Evolutionary conservation across 225 moss, liverwort and hornwort genomes (phyloP), one percentile per base, ranked within the genome.

Genomic region (Sphagnum tenellum): DNA sequence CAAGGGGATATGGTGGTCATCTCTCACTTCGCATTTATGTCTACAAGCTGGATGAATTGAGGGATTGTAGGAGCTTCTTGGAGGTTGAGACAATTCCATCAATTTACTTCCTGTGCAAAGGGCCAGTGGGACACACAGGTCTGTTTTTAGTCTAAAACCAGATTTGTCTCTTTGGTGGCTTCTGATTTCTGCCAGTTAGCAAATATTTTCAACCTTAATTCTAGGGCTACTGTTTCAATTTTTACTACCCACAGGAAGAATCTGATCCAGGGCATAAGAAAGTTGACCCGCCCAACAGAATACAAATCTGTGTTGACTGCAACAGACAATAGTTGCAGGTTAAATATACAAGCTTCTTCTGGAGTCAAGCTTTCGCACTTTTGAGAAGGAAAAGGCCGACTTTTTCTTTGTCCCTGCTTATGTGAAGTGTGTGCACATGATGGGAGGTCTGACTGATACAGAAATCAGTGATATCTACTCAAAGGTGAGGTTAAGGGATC

Each of bases 41-140:
- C 9, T 88, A 88, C 63, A 74, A 76, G 50, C 58, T 73, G 54
- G 77, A 73, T 2, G 88, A 88, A 49, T 88, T 49, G 74, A 73
- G 50, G 88, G 88, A 10, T 71, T 85, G 5, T 75, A 55, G 50
- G 85, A 78, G 70, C 80, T 88, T 74, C 60, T 85, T 44, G 75
- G 74, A 66, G 85, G 88, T 57, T 75, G 80, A 69, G 76, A 80
- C 78, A 78, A 70, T 64, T 76, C 76, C 4, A 82, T 88, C 61
- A 49, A 73, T 12, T 79, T 5, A 66, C 74, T 4, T 48, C 72
- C 56, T 88, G 85, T 73, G 72, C 69, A 70, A 77, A 72, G 70
- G 82, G 88, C 59, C 85, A 85, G 69, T 85, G 88, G 88, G 88
- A 85, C 65, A 85, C 88, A 48, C 88, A 88, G 85, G 81, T 88